Evolutionary conservation across 2,329 filamentous ascomycete genomes (phyloP), one percentile per base, ranked within the genome.

Genomic region (Phialophora macrospora): DNA sequence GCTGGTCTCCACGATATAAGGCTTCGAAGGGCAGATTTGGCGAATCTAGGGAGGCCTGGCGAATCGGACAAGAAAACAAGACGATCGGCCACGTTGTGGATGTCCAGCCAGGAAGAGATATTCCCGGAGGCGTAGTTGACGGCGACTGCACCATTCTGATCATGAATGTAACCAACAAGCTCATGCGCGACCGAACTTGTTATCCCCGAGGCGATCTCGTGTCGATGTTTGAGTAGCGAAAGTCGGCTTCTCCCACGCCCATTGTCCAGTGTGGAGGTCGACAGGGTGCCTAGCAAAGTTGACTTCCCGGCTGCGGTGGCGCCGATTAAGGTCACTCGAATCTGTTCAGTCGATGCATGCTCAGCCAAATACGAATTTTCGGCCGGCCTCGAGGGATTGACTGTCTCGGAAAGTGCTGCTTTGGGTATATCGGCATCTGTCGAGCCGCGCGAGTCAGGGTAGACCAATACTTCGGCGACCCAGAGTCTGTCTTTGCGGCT

Each of bases 171-270:
- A 7, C 95, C 95, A 68, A 99, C 86, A 9, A 99, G 83, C 76
- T 98, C 95, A 74, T 97, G 94, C 0, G 95, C 92, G 52, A 99
- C 90, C 5, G 94, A 98, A 75, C 93, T 97, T 1, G 95, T 99
- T 68, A 97, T 84, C 0, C 95, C 95, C 2, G 94, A 96, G 2
- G 86, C 89, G 64, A 98, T 90, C 76, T 99, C 95, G 75, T 99
- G 95, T 11, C 91, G 88, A 77, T 99, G 95, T 75, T 93, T 97
- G 32, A 99, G 82, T 58, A 98, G 83, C 73, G 91, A 94, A 28
- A 97, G 82, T 60, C 95, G 87, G 75, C 92, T 96, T 75, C 93
- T 95, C 0, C 95, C 95, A 68, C 93, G 85, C 0, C 94, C 94
- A 76, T 98, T 97, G 75, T 99, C 95, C 20, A 97, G 81, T 1